Percentiles rank a stretch among this genome's conserved stretches.
phyloP scores from a whole-genome alignment of 2,329 filamentous ascomycete genomes.

The Xylariaceae sp. region DNA sequence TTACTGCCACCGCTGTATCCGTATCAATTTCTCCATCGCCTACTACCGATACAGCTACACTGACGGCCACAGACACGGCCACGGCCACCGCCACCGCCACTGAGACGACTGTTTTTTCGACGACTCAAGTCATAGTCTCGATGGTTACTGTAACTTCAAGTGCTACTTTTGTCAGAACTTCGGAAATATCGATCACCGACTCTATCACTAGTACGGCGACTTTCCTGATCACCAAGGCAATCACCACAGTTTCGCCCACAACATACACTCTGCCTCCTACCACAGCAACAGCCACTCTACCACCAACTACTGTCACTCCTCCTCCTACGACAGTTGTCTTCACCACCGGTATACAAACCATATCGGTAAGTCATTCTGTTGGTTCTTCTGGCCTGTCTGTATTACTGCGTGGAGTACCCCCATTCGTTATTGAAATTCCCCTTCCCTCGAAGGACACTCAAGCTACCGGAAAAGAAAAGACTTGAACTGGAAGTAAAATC shows the following conservation, averaged over 20 bases:
- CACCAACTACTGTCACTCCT: conserved; percentile 5
- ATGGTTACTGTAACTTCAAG: conserved; percentile 20
- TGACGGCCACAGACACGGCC: conserved; percentile 2
- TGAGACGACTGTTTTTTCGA: conserved; percentile 13
- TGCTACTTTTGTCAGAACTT: conserved; percentile 19
- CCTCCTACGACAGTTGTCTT: too few relatives aligned
- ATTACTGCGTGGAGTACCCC: too few relatives aligned
- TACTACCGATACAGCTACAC: conserved; percentile 21
- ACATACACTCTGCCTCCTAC: conserved; percentile 11
- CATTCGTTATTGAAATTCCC: too few relatives aligned
- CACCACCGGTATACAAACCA: too few relatives aligned
- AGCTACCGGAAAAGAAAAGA: too few relatives aligned
- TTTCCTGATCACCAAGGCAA: conserved; percentile 19
- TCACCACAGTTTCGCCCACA: conserved; percentile 17
- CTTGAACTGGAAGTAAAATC: too few relatives aligned
- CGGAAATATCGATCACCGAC: conserved; percentile 21
- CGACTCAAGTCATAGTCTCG: conserved; percentile 18
- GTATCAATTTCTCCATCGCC: conserved; percentile 9
- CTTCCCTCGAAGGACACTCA: too few relatives aligned
- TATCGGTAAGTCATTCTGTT: too few relatives aligned
- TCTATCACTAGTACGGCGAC: conserved; percentile 22
- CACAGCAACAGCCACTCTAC: conserved; percentile 11
- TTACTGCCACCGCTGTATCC: neutral
- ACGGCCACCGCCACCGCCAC: conserved; percentile 8
- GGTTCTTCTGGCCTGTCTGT: too few relatives aligned